Percentiles rank a stretch among this genome's conserved stretches.
Conservation (phyloP, 1,284 basidiomycete species). For the Trametes versicolor region DNA sequence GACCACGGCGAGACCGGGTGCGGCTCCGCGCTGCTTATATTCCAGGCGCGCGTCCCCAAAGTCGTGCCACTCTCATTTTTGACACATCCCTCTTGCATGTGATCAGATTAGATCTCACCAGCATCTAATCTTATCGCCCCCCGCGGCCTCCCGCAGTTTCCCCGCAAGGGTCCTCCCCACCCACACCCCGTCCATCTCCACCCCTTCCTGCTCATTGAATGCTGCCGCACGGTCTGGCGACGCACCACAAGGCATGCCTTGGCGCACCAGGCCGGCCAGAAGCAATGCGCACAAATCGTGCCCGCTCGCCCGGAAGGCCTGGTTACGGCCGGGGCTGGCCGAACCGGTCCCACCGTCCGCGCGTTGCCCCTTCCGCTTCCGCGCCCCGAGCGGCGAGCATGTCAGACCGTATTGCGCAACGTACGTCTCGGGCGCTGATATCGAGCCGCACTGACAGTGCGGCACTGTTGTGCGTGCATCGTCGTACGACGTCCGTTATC, state of each 20-base stretch:
- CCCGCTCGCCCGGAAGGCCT: conserved; percentile 20
- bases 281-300: background rate
- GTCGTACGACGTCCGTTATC: conserved; percentile 25
- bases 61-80: conserved; percentile 36
- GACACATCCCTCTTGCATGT: conserved; percentile 14
- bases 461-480: background rate
- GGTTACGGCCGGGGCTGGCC: conserved; percentile 21
- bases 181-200: conserved; percentile 13
- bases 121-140: conserved; percentile 27
- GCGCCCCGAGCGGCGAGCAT: background rate
- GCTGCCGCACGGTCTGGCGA: background rate
- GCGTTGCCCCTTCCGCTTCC: background rate
- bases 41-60: conserved; percentile 33
- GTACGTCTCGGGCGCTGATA: background rate
- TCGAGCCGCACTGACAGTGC: background rate
- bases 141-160: conserved; percentile 19
- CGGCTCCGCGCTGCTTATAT: conserved; percentile 27
- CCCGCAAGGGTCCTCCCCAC: conserved; percentile 14
- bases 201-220: background rate
- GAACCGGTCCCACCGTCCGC: background rate
- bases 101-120: conserved; percentile 26
- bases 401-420: conserved; percentile 13
- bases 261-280: background rate
- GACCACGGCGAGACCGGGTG: background rate
- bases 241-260: background rate